These are phyloP conservation scores for Fusarium sp. DNA, from an alignment of 2,329 filamentous ascomycete species.

Conservation along the genomic window DNA sequence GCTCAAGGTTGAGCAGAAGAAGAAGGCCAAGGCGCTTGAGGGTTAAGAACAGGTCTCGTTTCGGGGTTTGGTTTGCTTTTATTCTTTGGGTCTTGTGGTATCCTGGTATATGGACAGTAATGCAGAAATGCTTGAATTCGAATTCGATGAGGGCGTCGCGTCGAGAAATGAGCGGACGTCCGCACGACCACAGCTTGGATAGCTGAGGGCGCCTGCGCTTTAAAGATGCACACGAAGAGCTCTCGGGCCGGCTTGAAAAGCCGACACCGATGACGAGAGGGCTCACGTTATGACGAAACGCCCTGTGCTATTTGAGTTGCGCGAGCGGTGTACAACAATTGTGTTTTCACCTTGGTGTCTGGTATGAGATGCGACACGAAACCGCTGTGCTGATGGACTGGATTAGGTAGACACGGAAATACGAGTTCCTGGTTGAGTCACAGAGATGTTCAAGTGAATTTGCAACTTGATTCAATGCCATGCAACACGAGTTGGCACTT, in stretches of 20 bases:
- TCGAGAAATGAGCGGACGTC: conserved; percentile 35
- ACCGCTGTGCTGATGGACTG: conserved; percentile 44
- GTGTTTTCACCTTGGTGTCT: conserved; percentile 37
- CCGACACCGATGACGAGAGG: conserved; percentile 17
- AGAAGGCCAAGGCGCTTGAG: conserved; percentile 74
- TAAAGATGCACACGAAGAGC: conserved; percentile 33
- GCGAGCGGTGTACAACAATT: conserved; percentile 43
- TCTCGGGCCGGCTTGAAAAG: conserved; percentile 22
- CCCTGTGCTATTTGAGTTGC: conserved; percentile 33
- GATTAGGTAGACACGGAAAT: conserved; percentile 46
- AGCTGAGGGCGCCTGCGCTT: conserved; percentile 38
- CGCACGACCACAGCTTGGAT: conserved; percentile 42
- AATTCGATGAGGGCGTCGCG: conserved; percentile 41
- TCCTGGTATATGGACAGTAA: conserved; percentile 44
- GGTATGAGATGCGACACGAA: conserved; percentile 38
- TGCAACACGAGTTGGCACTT: not conserved
- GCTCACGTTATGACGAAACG: conserved; percentile 23
- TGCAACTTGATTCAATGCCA: not conserved
- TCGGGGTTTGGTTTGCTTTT: conserved; percentile 36
- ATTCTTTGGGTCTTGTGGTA: conserved; percentile 40
- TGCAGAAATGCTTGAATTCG: conserved; percentile 45
- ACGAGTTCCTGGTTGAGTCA: conserved; percentile 39
- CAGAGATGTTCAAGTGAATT: conserved; percentile 4
- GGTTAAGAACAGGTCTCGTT: conserved; percentile 47
- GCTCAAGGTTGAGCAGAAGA: conserved; percentile 97